Percentiles rank a stretch among this genome's conserved stretches.
phyloP scores from a whole-genome alignment of 352 stramenopile genomes.

The Globisporangium lucens region DNA sequence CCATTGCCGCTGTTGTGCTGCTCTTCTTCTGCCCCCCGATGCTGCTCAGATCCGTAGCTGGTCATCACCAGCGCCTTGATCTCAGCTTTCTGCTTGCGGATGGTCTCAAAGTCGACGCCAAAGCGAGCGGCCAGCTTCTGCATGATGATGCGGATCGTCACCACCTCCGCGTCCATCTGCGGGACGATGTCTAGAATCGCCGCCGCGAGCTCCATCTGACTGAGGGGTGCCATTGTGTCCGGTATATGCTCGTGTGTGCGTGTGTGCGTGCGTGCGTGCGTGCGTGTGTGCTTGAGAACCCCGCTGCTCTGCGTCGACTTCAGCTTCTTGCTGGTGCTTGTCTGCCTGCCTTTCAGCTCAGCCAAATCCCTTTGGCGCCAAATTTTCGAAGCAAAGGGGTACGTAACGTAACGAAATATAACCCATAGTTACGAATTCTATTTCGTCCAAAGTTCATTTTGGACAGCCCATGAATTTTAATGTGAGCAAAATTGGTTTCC shows the following conservation, averaged over 20 bases:
- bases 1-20: conserved; percentile 19
- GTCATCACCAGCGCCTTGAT: conserved; percentile 19
- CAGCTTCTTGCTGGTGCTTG: not conserved
- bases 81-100: conserved; percentile 3
- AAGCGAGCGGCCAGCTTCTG: conserved; percentile 50
- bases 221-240: conserved; percentile 21
- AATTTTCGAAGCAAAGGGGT: not conserved
- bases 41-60: not conserved
- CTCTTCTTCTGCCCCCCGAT: conserved; percentile 25
- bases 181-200: conserved; percentile 57
- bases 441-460: not conserved
- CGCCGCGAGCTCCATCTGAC: conserved; percentile 21
- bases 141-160: conserved; percentile 49
- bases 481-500: too few relatives aligned
- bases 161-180: conserved; percentile 44
- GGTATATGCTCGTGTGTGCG: not conserved
- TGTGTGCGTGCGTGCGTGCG: not conserved
- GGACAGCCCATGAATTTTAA: not conserved
- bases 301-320: not conserved
- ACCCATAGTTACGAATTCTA: not conserved
- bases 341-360: not conserved
- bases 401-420: not conserved
- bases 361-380: not conserved
- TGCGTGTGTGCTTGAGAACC: not conserved
- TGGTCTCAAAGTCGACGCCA: conserved; percentile 26